Base-by-base conservation (phyloP, 1,139 yeast genomes). In the Hansenula lynferdii region DNA sequence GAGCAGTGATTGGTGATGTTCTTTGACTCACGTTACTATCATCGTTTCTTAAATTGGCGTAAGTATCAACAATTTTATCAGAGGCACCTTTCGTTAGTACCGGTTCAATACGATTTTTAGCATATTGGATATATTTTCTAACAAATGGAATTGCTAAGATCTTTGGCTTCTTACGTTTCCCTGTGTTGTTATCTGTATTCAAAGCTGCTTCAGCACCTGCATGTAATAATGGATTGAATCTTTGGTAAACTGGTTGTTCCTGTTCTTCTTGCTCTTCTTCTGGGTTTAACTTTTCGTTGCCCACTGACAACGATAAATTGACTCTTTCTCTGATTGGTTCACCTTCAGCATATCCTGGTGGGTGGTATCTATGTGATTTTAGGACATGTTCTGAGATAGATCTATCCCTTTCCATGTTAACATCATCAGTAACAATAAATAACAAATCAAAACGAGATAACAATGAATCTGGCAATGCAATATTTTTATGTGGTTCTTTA, bases 1-100 rank as follows among this genome's bases (percentile, higher is more conserved):
- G 86, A 17, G 98, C 96, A 3, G 99, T 92, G 49, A 94, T 87
- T 28, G 99, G 98, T 1, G 96, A 85, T 4, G 97, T 89, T 51
- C 85, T 80, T 43, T 92, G 75, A 57, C 81, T 85, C 52, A 80
- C 81, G 35, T 78, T 83, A 38, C 80, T 69, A 39, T 79, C 78
- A 52, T 90, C 95, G 56, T 89, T 89, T 66, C 99, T 76, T 49
- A 92, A 71, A 11, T 81, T 78, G 1, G 96, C 71, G 57, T 92
- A 92, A 8, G 85, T 78, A 38, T 74, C 73, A 20, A 89, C 94
- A 54, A 92, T 89, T 56, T 84, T 77, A 40, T 81, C 86, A 12
- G 90, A 77, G 0, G 98, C 97, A 40, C 70, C 76, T 45, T 79
- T 72, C 6, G 95, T 80, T 49, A 92, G 70, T 26, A 77, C 83